Percentiles rank a stretch among this genome's conserved stretches.
These are phyloP conservation scores for Arthrobotrys conoides DNA, from an alignment of 2,329 filamentous ascomycete species.

Conservation along the genomic window DNA sequence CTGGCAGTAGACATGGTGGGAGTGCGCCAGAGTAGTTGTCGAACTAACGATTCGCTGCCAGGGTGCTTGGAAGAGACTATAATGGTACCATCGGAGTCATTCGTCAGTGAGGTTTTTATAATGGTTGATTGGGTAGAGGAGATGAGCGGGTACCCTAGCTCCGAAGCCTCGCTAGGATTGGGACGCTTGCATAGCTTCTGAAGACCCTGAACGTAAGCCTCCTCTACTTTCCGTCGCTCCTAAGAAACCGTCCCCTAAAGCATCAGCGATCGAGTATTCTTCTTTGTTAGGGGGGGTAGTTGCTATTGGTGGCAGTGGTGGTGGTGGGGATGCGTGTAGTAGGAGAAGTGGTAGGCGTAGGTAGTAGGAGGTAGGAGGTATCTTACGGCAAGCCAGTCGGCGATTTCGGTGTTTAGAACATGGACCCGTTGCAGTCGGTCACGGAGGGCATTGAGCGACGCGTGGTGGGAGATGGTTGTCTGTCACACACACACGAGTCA, in stretches of 20 bases:
- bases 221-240: conserved; percentile 94
- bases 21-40: conserved; percentile 83
- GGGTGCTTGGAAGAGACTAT: conserved; percentile 87
- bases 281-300: conserved; percentile 46
- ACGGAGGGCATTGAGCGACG: conserved; percentile 81
- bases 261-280: conserved; percentile 49
- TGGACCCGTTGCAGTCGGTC: conserved; percentile 90
- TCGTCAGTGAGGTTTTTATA: background rate
- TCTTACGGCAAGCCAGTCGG: conserved; percentile 94
- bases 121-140: background rate
- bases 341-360: no score
- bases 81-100: background rate
- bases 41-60: conserved; percentile 90
- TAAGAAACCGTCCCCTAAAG: conserved; percentile 67
- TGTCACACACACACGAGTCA: background rate
- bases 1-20: conserved; percentile 83
- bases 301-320: background rate
- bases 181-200: conserved; percentile 83
- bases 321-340: no score
- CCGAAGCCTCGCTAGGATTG: conserved; percentile 80
- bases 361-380: background rate
- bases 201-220: conserved; percentile 85
- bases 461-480: conserved; percentile 57
- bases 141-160: conserved; percentile 79
- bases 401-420: conserved; percentile 89